Percentiles rank a stretch among this genome's conserved stretches.
Conservation (phyloP, 1,284 basidiomycete genomes). For the Cryptococcus sp. region DNA sequence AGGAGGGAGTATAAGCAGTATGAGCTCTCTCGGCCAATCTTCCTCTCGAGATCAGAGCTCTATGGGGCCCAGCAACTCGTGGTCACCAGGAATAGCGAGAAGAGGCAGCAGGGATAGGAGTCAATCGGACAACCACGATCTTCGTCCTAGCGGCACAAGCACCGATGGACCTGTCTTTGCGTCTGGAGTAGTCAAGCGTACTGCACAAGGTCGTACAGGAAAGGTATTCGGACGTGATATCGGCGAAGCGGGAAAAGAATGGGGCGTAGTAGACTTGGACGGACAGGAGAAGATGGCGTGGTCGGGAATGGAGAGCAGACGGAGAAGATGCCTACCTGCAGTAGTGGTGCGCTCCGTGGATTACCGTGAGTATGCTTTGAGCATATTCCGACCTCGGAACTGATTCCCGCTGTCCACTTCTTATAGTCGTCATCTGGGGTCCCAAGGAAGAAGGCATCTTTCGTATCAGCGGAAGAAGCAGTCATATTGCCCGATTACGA, state of each 20-base stretch:
- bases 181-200: constrained; percentile 29
- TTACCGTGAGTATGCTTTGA: constrained; percentile 41
- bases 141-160: constrained; percentile 5
- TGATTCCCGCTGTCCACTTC: constrained; percentile 10
- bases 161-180: constrained; percentile 28
- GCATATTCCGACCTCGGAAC: not conserved
- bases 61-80: constrained; percentile 22
- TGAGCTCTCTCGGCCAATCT: constrained; percentile 20
- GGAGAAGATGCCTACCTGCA: constrained; percentile 48
- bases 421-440: constrained; percentile 48
- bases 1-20: constrained; percentile 42
- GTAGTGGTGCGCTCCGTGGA: constrained; percentile 50
- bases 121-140: constrained; percentile 11
- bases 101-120: constrained; percentile 18
- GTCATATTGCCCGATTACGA: constrained; percentile 70
- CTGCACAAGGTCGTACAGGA: constrained; percentile 19
- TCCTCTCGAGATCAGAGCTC: constrained; percentile 8
- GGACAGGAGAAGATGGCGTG: constrained; percentile 28
- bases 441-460: constrained; percentile 55
- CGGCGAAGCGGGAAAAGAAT: constrained; percentile 35
- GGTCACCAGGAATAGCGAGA: constrained; percentile 23
- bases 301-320: constrained; percentile 18
- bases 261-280: constrained; percentile 30
- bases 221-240: constrained; percentile 46
- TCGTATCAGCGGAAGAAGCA: constrained; percentile 52